phyloP scores from a whole-genome alignment of 2,329 filamentous ascomycete genomes.

The Leptographium radiaticola region DNA sequence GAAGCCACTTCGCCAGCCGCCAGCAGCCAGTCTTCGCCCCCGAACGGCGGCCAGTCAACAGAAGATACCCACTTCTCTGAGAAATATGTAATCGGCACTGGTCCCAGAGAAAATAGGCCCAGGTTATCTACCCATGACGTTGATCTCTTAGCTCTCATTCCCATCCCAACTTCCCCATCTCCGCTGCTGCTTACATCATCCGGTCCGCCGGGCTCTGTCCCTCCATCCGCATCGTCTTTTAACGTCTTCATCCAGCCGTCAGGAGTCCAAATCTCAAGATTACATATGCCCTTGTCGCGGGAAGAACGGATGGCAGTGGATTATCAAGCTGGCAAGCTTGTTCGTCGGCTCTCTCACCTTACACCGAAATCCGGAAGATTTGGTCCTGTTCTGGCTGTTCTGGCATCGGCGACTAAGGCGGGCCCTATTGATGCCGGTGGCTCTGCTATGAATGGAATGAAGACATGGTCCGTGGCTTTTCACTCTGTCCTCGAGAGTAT shows the following conservation, averaged over 20 bases:
- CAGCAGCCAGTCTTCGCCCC: neutral
- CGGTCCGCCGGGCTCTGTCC: neutral
- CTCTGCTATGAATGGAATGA: slow-evolving; percentile 2
- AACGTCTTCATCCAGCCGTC: slow-evolving; percentile 26
- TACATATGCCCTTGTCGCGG: slow-evolving; percentile 20
- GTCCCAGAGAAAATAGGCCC: neutral
- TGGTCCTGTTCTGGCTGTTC: slow-evolving; percentile 27
- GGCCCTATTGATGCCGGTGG: neutral
- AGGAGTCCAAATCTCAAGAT: slow-evolving; percentile 25
- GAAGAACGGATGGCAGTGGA: slow-evolving; percentile 26
- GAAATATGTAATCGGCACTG: neutral
- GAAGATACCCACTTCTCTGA: neutral
- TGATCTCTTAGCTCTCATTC: neutral
- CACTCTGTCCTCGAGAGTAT: slow-evolving; percentile 41
- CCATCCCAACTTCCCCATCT: slow-evolving; percentile 7
- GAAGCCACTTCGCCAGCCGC: neutral
- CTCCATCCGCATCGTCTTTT: slow-evolving; percentile 14
- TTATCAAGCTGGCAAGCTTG: slow-evolving; percentile 32
- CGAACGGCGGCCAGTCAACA: neutral
- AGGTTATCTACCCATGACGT: neutral
- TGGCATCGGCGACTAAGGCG: slow-evolving; percentile 11
- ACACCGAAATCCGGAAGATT: slow-evolving; percentile 34
- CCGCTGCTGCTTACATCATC: neutral
- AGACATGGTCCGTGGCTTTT: slow-evolving; percentile 44
- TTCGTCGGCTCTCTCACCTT: slow-evolving; percentile 29